Base-by-base conservation (phyloP, 176 grass and related monocot genomes). In the Poa pratensis region DNA sequence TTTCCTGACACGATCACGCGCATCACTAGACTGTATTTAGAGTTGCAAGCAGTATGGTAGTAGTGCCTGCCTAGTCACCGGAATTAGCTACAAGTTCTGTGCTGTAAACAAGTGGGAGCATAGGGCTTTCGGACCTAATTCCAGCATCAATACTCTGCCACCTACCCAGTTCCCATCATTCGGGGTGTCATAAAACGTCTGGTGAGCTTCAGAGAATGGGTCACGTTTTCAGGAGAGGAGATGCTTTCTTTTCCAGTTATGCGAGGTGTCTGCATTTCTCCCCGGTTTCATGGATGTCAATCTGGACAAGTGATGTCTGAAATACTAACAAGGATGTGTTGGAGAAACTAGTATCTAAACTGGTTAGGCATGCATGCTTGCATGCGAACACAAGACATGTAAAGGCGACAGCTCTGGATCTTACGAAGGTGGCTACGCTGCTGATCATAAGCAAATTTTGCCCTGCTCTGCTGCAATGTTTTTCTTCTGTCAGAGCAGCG, bases 31-130 rank as follows among this genome's bases (percentile, higher is more conserved):
- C 50, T 59, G 50, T 23, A 18, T 24, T 64, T 52, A 35, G 61
- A 72, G 42, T 37, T 57, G 34, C 5, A 58, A 45, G 53, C 62
- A n/a, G 26, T 71, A 39, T 24, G 66, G 50, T 80, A 57, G 26
- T 55, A 83, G 80, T 90, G 82, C 34, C 55, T 83, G 66, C 80
- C 80, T 67, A 79, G 88, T 86, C 88, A 86, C 16, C 58, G 14
- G 24, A 49, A 72, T 79, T 83, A 59, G 55, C 9, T 35, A 28
- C 19, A 17, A 5, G 13, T 52, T 45, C 1, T 46, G 14, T 73
- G 64, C 34, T 77, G 52, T n/a, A 86, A 57, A 7, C 13, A 70
- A 45, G 15, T 32, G 7, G 24, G 79, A 57, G 26, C 0, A 73
- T 45, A 73, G 14, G 42, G 23, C 45, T 9, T 28, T 74, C 7